A percentile compares a stretch with the other conserved stretches of the same genome.
phyloP scores from a whole-genome alignment of 2,329 filamentous ascomycete genomes.

The Trichoderma gracile region DNA sequence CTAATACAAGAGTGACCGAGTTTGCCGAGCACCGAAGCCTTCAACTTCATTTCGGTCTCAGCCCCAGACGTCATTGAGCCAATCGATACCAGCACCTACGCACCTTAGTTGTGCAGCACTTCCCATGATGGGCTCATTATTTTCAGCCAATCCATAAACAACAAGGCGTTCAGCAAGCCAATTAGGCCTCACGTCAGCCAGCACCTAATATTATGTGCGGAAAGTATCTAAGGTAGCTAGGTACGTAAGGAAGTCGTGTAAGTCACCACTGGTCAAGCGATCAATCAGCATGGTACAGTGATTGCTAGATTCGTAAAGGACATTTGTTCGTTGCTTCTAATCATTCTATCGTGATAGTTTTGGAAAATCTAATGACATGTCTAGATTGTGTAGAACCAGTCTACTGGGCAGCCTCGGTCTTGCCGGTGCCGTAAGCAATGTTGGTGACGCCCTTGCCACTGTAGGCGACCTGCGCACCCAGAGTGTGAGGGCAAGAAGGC shows the following conservation, averaged over 20 bases:
- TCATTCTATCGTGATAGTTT: slow-evolving; percentile 19
- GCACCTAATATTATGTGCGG: too few relatives aligned
- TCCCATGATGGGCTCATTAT: not conserved
- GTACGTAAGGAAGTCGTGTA: not conserved
- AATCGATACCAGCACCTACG: not conserved
- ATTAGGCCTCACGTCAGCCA: too few relatives aligned
- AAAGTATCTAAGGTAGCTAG: not conserved
- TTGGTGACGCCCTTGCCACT: slow-evolving; percentile 49
- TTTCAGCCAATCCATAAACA: not conserved
- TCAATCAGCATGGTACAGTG: not conserved
- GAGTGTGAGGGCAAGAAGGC: slow-evolving; percentile 49
- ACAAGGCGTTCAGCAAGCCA: not conserved
- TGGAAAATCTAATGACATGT: slow-evolving; percentile 7
- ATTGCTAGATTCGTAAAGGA: slow-evolving; percentile 11
- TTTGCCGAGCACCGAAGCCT: slow-evolving; percentile 1
- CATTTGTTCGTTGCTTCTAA: slow-evolving; percentile 9
- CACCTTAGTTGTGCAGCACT: not conserved
- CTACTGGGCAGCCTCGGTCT: slow-evolving; percentile 32
- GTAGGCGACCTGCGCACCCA: slow-evolving; percentile 39
- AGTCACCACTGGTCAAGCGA: not conserved
- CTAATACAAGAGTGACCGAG: not conserved
- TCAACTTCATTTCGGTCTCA: not conserved
- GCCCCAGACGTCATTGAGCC: slow-evolving; percentile 1
- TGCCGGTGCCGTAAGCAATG: slow-evolving; percentile 53
- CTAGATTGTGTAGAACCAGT: slow-evolving; percentile 18